Percentiles rank a stretch among this genome's conserved stretches.
Evolutionary conservation across 768 basidiomycete species (phyloP).

Genomic region (Tulasnella sp.): DNA sequence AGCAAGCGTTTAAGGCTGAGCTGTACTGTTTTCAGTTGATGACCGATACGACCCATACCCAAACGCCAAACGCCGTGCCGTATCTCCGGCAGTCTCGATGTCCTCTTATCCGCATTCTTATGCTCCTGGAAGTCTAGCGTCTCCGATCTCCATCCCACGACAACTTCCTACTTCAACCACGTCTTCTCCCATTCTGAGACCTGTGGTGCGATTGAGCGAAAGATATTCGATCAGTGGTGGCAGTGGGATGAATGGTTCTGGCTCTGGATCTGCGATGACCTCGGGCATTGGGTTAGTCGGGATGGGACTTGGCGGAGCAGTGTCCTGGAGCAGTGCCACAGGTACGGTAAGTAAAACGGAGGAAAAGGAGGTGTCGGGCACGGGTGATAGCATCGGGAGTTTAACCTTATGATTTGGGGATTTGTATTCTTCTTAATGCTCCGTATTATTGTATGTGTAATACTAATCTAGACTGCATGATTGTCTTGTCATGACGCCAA

Average conservation of each 20-base stretch:
- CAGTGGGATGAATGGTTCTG: not conserved
- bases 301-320: not conserved
- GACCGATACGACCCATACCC: slow-evolving; percentile 19
- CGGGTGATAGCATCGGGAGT: slow-evolving; percentile 14
- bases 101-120: slow-evolving; percentile 8
- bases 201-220: slow-evolving; percentile 5
- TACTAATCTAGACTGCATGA: too few relatives aligned
- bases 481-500: too few relatives aligned
- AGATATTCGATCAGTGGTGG: not conserved
- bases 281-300: slow-evolving; percentile 10
- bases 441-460: too few relatives aligned
- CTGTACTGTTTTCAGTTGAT: slow-evolving; percentile 6
- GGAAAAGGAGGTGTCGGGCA: slow-evolving; percentile 13
- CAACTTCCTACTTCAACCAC: slow-evolving; percentile 5
- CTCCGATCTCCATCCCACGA: slow-evolving; percentile 11
- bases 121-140: slow-evolving; percentile 3
- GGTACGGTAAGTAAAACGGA: slow-evolving; percentile 2
- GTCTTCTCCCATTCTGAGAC: slow-evolving; percentile 17
- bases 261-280: not conserved
- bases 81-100: slow-evolving; percentile 18
- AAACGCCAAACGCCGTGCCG: slow-evolving; percentile 16
- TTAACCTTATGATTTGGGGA: not conserved
- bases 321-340: not conserved
- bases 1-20: too few relatives aligned
- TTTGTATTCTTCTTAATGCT: too few relatives aligned